A percentile compares a stretch with the other conserved stretches of the same genome.
These are phyloP conservation scores for Boletus subcaerulescens DNA, from an alignment of 768 basidiomycete species.

Conservation along the genomic window DNA sequence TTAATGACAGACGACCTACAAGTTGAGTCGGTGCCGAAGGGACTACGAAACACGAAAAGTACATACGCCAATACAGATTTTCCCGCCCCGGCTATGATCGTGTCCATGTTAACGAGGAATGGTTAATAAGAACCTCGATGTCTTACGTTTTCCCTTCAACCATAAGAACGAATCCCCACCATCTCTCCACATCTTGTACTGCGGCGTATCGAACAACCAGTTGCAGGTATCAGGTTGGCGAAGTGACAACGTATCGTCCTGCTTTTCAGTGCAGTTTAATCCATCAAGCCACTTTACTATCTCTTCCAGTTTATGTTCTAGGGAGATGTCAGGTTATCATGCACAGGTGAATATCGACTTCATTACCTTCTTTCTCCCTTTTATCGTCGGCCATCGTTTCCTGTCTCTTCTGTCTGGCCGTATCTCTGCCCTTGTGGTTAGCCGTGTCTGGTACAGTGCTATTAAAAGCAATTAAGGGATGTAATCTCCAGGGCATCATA, in stretches of 20 bases:
- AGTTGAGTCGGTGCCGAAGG: too few relatives aligned
- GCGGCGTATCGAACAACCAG: neutral
- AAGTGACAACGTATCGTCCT: neutral
- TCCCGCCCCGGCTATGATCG: neutral
- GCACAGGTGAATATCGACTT: too few relatives aligned
- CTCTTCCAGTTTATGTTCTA: neutral
- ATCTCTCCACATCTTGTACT: neutral
- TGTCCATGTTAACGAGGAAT: neutral
- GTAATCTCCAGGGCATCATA: neutral
- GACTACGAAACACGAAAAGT: too few relatives aligned
- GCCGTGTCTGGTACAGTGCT: neutral
- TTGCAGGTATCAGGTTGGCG: neutral
- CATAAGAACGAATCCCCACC: neutral
- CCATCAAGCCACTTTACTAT: neutral
- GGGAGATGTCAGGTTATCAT: too few relatives aligned
- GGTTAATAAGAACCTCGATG: neutral
- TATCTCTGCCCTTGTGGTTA: neutral
- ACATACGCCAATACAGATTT: neutral
- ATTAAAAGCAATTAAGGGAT: neutral
- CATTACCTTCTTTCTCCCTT: neutral
- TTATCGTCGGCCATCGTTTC: neutral
- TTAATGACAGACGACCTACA: neutral
- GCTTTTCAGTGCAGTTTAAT: neutral
- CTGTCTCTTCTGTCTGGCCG: too few relatives aligned
- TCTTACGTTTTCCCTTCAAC: slow-evolving; percentile 1